Evolutionary conservation across 2,329 filamentous ascomycete genomes (phyloP).

Genomic region (Pseudocercospora ulei): DNA sequence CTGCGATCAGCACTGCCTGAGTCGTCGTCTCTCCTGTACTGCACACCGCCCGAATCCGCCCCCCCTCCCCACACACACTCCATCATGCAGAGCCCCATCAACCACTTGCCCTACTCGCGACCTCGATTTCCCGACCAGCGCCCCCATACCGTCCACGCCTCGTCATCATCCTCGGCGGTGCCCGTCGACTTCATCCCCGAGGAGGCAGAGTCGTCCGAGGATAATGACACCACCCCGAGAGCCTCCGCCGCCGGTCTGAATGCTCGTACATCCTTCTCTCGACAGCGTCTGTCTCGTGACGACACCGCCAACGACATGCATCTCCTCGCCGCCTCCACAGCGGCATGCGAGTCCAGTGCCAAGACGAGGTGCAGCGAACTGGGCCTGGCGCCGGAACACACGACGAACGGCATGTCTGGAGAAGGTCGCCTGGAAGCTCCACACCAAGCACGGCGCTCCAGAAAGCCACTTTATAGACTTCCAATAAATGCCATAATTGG

Average conservation of each 20-base stretch:
- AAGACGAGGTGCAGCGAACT: slow-evolving; percentile 2
- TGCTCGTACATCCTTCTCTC: slow-evolving; percentile 3
- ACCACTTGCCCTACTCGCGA: slow-evolving; percentile 5
- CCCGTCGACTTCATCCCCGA: slow-evolving; percentile 18
- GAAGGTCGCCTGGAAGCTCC: slow-evolving; percentile 2
- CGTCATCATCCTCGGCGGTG: slow-evolving; percentile 17
- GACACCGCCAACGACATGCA: slow-evolving; percentile 28
- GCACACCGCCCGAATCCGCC: slow-evolving; percentile 10
- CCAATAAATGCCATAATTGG: slow-evolving; percentile 1
- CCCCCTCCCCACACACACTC: not conserved
- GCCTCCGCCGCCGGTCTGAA: slow-evolving; percentile 16
- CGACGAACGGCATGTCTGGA: not conserved
- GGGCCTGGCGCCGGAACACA: not conserved
- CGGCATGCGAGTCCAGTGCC: not conserved
- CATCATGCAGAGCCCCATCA: slow-evolving; percentile 6
- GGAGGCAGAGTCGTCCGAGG: slow-evolving; percentile 17
- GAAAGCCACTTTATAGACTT: slow-evolving; percentile 11
- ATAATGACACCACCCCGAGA: slow-evolving; percentile 17
- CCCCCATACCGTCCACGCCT: slow-evolving; percentile 26
- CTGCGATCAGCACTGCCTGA: slow-evolving; percentile 7
- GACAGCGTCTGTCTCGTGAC: slow-evolving; percentile 25
- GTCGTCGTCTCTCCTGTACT: slow-evolving; percentile 5
- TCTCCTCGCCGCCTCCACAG: slow-evolving; percentile 10
- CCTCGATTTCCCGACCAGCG: slow-evolving; percentile 15
- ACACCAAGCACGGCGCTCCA: slow-evolving; percentile 8